Evolutionary conservation across 1,284 basidiomycete species (phyloP), one percentile per base, ranked within the genome.

Genomic region (Cutaneotrichosporon dermatis): DNA sequence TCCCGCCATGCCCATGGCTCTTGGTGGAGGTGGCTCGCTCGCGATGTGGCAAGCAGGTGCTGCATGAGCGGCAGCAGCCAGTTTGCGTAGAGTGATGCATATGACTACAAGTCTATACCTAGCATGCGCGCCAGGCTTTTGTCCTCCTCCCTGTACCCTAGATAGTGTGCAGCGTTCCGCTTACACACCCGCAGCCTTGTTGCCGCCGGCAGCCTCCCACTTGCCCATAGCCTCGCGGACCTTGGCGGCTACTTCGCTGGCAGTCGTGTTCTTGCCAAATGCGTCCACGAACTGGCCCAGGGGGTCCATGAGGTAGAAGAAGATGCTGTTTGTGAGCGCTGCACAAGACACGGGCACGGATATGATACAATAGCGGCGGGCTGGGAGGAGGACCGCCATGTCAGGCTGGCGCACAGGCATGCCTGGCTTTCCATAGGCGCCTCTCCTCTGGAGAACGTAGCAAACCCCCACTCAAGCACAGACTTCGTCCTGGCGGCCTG

Each of bases 261-360:
- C 82, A 0, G 83, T 84, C 55, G 84, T 87, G 55, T 83, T 84
- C 80, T 96, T 92, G 10, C 95, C 96, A 75, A 98, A 98, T 3
- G 96, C 95, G 70, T 99, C 94, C 2, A 98, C 92, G 69, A 98
- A 99, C 72, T 89, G 84, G 15, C 95, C 95, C 7, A 87, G 79
- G 1, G 96, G 95, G 73, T 98, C 93, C 93, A 99, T 97, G 40
- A 99, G 84, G 79, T 99, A 99, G 74, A 99, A 92, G 77, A 94
- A 98, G 75, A 97, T 97, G 54, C 70, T 73, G 78, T 93, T 2
- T 91, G 77, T 96, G 91, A 65, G 62, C 35, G 37, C 11, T 6
- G 11, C 37, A 11, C 6, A 6, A 39, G 11, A 39, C 6, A 11
- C 11, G 37, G 6, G 37, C 37, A 11, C 6, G 37, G 37, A 11